Evolutionary conservation across 108 stramenopile species (phyloP).

Genomic region (Asterionellopsis glacialis): DNA sequence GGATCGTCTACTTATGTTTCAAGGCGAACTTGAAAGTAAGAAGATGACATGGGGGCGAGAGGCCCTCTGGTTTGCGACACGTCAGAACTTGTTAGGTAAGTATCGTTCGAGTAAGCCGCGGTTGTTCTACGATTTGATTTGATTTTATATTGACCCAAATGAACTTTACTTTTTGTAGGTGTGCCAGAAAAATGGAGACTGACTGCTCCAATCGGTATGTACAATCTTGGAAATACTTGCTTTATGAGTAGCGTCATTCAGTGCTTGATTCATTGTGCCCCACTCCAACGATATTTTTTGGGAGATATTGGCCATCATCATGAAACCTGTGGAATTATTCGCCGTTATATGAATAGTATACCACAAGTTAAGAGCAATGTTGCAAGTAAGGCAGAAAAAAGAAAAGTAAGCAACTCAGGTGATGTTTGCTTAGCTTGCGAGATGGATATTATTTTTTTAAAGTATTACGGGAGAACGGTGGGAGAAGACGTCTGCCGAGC

Average conservation of each 20-base stretch:
- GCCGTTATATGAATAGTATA: neutral
- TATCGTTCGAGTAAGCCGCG: neutral
- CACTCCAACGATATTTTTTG: slow-evolving; percentile 69
- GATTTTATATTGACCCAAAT: no score
- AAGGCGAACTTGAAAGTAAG: slow-evolving; percentile 21
- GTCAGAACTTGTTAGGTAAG: slow-evolving; percentile 20
- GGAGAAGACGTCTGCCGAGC: slow-evolving; percentile 51
- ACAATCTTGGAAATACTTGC: slow-evolving; percentile 88
- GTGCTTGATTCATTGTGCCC: slow-evolving; percentile 64
- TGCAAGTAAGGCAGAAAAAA: neutral
- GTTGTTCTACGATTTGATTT: no score
- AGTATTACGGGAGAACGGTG: slow-evolving; percentile 58
- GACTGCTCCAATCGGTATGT: slow-evolving; percentile 71
- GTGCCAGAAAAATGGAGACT: slow-evolving; percentile 24
- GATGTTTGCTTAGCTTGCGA: slow-evolving; percentile 62
- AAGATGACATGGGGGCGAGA: slow-evolving; percentile 16
- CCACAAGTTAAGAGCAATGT: neutral
- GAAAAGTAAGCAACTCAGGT: slow-evolving; percentile 10
- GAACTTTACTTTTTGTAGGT: neutral
- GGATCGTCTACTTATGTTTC: slow-evolving; percentile 32
- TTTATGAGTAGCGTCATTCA: slow-evolving; percentile 82
- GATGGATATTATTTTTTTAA: slow-evolving; percentile 63
- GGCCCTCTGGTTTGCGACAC: slow-evolving; percentile 19
- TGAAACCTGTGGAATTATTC: slow-evolving; percentile 35
- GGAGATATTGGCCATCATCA: slow-evolving; percentile 39